Base-by-base conservation (phyloP, 2,329 filamentous ascomycete species). In the Volutella citrinella region DNA sequence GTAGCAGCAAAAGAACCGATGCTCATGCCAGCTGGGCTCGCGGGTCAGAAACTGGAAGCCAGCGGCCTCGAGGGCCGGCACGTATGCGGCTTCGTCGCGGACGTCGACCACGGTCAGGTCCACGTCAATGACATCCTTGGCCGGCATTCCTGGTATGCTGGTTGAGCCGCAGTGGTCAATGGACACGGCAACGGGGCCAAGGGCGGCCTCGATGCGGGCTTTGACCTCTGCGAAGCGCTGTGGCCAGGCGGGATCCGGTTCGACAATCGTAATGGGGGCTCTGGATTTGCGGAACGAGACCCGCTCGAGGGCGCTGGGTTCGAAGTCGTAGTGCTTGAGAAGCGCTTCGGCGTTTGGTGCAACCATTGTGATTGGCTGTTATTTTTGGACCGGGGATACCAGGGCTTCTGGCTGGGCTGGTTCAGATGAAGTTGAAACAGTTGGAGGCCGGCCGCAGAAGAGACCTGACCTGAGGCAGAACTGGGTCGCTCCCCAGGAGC, bases 111-210 rank as follows among this genome's bases (percentile, higher is more conserved):
- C 59, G 5, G 66, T 57, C 8, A 76, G 52, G 45, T 76, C 74
- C 18, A 77, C 60, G 47, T 77, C 73, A 28, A 77, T 70, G 28
- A 75, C 54, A 19, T 61, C 57, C 54, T 77, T 76, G 27, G 74
- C 72, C 0, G 68, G 59, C 5, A 77, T 61, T 7, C 53, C 56
- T 0, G 69, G 68, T 7, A 77, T 58, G 31, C 67, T 69, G 18
- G 74, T 76, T 10, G 69, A 74, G 17, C 73, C 73, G 19, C 67
- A 58, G 46, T 76, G 72, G 13, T 56, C 44, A 32, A 76, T 54
- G 15, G 52, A 47, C 6, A 69, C 19, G n/a, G 59, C 41, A 5
- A 63, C 43, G 14, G 46, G 26, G n/a, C 57, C 61, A 5, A 69
- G 52, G 2, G 63, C 65, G 2, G 44, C 40, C 12, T 46, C 25